These are phyloP conservation scores for Nemania sp. DNA, from an alignment of 2,329 filamentous ascomycete species.

Conservation along the genomic window DNA sequence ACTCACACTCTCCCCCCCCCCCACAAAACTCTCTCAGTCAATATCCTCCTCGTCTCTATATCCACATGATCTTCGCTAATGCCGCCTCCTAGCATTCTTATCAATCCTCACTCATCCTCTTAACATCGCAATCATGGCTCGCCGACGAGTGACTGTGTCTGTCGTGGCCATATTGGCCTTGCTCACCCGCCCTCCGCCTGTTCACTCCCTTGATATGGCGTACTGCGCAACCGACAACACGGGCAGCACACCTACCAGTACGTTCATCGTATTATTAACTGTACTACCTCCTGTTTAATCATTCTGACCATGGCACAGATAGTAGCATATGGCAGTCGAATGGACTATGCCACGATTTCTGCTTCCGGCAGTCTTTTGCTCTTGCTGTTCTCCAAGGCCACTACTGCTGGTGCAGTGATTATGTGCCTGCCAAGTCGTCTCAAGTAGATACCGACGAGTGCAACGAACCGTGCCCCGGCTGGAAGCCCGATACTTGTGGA, in stretches of 20 bases:
- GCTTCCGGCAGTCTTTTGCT: conserved; percentile 57
- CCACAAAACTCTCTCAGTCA: background rate
- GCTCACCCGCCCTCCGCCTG: conserved; percentile 29
- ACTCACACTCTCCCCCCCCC: no score
- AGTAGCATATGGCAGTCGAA: conserved; percentile 67
- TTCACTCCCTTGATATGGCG: conserved; percentile 40
- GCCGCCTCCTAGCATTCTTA: background rate
- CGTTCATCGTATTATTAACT: conserved; percentile 33
- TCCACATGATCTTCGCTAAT: conserved; percentile 7
- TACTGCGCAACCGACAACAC: conserved; percentile 57
- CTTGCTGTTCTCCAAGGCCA: conserved; percentile 70
- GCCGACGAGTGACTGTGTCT: conserved; percentile 26
- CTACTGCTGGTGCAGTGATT: conserved; percentile 77
- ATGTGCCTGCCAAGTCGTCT: conserved; percentile 56
- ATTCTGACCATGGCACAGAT: conserved; percentile 46
- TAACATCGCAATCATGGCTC: conserved; percentile 30
- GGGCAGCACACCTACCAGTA: conserved; percentile 47
- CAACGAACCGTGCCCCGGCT: conserved; percentile 68
- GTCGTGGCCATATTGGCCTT: conserved; percentile 33
- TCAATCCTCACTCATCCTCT: background rate
- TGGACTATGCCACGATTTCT: conserved; percentile 68
- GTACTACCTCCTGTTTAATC: conserved; percentile 31
- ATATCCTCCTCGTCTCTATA: background rate
- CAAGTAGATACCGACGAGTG: conserved; percentile 55
- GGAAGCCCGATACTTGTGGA: conserved; percentile 67